Evolutionary conservation across 1,139 yeast species (phyloP).

Genomic region (Candida sp.): DNA sequence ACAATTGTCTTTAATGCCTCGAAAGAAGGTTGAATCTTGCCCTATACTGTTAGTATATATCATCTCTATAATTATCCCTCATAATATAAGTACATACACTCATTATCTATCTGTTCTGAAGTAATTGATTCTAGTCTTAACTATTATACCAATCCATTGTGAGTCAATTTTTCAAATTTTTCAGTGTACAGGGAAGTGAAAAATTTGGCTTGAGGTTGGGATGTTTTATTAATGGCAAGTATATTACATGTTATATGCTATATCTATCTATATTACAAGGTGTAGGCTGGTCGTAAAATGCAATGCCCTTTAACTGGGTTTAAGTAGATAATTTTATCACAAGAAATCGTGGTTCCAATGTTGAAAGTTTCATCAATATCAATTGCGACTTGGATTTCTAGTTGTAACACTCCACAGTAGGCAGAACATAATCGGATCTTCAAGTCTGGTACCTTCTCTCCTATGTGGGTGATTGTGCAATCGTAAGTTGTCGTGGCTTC

Average conservation of each 20-base stretch:
- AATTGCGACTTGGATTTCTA: slow-evolving; percentile 39
- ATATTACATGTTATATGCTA: background rate
- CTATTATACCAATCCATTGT: background rate
- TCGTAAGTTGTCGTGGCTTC: slow-evolving; percentile 11
- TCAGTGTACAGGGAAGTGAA: background rate
- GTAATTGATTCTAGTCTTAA: too few species aligned
- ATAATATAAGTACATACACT: too few species aligned
- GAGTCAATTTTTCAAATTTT: slow-evolving; percentile 1
- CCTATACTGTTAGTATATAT: slow-evolving; percentile 8
- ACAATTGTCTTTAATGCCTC: slow-evolving; percentile 47
- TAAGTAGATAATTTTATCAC: slow-evolving; percentile 35
- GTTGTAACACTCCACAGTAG: slow-evolving; percentile 44
- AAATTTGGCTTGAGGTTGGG: too few species aligned
- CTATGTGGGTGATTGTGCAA: slow-evolving; percentile 26
- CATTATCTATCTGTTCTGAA: too few species aligned
- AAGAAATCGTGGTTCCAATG: slow-evolving; percentile 43
- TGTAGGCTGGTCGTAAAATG: slow-evolving; percentile 18
- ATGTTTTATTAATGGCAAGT: background rate
- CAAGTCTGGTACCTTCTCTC: slow-evolving; percentile 10
- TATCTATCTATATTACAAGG: background rate
- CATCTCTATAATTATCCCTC: too few species aligned
- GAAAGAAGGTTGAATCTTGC: slow-evolving; percentile 59
- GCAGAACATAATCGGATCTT: slow-evolving; percentile 20
- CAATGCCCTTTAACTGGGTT: slow-evolving; percentile 34
- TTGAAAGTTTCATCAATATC: slow-evolving; percentile 14